Conservation (phyloP, 106 monocot species). For the Platanthera zijinensis region DNA sequence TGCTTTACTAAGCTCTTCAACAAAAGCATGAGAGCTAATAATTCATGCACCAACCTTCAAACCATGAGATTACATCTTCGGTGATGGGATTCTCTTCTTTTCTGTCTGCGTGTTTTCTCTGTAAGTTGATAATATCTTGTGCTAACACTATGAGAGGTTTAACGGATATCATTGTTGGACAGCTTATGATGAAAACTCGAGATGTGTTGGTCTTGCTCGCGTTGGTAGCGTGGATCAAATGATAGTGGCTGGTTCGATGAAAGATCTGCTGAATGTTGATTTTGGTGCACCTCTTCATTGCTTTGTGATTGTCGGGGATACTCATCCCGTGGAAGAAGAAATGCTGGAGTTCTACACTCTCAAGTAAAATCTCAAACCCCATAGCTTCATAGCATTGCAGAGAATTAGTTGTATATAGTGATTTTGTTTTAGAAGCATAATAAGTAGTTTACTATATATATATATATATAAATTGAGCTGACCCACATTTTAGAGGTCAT, state of each 20-base stretch:
- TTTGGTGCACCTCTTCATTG: slow-evolving; percentile 96
- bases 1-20: too few relatives aligned
- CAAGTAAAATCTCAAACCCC: slow-evolving; percentile 10
- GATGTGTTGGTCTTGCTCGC: slow-evolving; percentile 85
- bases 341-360: slow-evolving; percentile 66
- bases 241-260: slow-evolving; percentile 75
- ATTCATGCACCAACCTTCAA: too few relatives aligned
- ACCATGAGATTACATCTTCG: neutral
- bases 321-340: slow-evolving; percentile 79
- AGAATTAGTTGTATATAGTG: too few relatives aligned
- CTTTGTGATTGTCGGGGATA: slow-evolving; percentile 73
- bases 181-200: slow-evolving; percentile 57
- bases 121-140: neutral
- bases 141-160: neutral
- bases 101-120: neutral
- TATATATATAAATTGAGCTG: too few relatives aligned
- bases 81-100: neutral
- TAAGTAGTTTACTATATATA: too few relatives aligned
- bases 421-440: too few relatives aligned
- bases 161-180: slow-evolving; percentile 8
- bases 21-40: too few relatives aligned
- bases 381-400: neutral
- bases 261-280: slow-evolving; percentile 47
- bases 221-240: slow-evolving; percentile 69
- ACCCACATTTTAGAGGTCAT: too few relatives aligned